Evolutionary conservation across 2,329 filamentous ascomycete species (phyloP), one percentile per base, ranked within the genome.

Genomic region (Aureobasidium subglaciale): DNA sequence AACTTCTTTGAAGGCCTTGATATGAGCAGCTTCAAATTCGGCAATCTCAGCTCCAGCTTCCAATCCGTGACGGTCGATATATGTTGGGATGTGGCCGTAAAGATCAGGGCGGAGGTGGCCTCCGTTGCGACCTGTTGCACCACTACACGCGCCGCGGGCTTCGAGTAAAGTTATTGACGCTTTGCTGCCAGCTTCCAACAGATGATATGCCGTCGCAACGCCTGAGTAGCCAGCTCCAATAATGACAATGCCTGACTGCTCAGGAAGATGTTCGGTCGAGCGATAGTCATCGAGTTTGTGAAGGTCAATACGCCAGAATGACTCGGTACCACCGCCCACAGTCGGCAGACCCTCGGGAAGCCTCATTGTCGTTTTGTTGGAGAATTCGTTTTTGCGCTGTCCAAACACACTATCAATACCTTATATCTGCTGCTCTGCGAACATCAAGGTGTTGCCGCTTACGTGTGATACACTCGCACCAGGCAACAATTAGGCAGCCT

Each of bases 171-270:
- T 74, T 7, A 89, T 77, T 11, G 68, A 75, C 58, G 43, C 76
- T 70, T 5, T 76, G 72, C 40, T 70, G 15, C n/a, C 35, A 3
- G 63, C 37, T 68, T 48, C 49, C 61, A 60, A 67, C 59, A 63
- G 73, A 56, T 63, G 61, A 35, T 61, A 56, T 9, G 60, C 59
- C 3, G 53, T 60, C n/a, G 18, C 63, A 60, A n/a, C 73, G 16
- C 86, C 87, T 2, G 86, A 84, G 63, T 89, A 86, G 25, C 87
- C 87, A 63, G 81, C 86, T 38, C 87, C 87, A 2, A 90, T 74
- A 24, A 90, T 77, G 7, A 89, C 78, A 15, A 87, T 76, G 65
- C 88, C 85, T 0, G 82, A 81, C 43, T 75, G 68, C 1, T 67
- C 62, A 2, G 87, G 86, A 18, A 90, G 72, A 6, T 79, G 70